Percentiles rank a stretch among this genome's conserved stretches.
Evolutionary conservation across 1,284 basidiomycete genomes (phyloP).

Genomic region (Tetrapyrgos nigripes): DNA sequence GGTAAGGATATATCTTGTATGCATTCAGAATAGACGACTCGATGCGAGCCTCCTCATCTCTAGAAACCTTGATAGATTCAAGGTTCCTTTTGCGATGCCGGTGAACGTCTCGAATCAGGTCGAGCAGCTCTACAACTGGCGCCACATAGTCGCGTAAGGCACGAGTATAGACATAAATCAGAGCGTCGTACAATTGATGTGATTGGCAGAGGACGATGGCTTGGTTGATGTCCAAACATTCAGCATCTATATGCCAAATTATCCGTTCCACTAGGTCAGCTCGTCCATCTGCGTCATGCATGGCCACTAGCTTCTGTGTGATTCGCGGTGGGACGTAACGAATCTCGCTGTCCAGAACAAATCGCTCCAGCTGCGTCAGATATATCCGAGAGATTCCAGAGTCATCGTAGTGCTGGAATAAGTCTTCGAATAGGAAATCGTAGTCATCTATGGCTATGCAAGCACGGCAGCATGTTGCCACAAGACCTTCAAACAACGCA

Average conservation of each 20-base stretch:
- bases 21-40: conserved; percentile 77
- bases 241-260: conserved; percentile 96
- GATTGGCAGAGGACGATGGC: conserved; percentile 86
- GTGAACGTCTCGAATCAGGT: conserved; percentile 75
- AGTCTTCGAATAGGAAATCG: conserved; percentile 90
- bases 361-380: conserved; percentile 83
- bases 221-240: conserved; percentile 93
- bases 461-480: conserved; percentile 82
- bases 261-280: conserved; percentile 86
- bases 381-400: conserved; percentile 90
- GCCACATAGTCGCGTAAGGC: conserved; percentile 90
- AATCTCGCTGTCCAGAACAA: conserved; percentile 81
- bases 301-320: conserved; percentile 83
- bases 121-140: conserved; percentile 87
- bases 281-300: conserved; percentile 77
- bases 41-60: conserved; percentile 48
- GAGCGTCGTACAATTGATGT: conserved; percentile 89
- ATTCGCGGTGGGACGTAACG: conserved; percentile 84
- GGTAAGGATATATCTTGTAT: conserved; percentile 93
- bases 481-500: conserved; percentile 87
- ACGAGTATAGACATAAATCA: conserved; percentile 93
- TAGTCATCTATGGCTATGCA: conserved; percentile 83
- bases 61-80: conserved; percentile 33
- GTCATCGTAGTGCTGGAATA: conserved; percentile 90
- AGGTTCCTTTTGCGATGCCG: conserved; percentile 51